A percentile compares a stretch with the other conserved stretches of the same genome.
These are phyloP conservation scores for Vanrija pseudolonga DNA, from an alignment of 1,284 basidiomycete species.

Conservation along the genomic window DNA sequence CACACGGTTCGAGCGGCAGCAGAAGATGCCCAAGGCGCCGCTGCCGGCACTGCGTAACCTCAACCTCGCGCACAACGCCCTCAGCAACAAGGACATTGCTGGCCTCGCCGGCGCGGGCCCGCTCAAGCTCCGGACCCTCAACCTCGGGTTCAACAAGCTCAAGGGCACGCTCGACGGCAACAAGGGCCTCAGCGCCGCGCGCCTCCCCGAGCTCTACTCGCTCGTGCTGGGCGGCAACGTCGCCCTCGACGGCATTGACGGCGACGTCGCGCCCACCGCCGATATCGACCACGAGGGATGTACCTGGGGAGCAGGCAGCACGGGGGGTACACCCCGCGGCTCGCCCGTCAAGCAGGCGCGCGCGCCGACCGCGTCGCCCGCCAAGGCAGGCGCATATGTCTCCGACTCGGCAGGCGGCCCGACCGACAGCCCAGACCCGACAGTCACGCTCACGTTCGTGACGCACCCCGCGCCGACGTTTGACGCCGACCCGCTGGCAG, in stretches of 20 bases:
- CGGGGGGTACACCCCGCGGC: background rate
- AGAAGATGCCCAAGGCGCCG: slow-evolving; percentile 19
- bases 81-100: slow-evolving; percentile 24
- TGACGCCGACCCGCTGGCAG: slow-evolving; percentile 38
- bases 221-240: slow-evolving; percentile 29
- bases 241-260: slow-evolving; percentile 21
- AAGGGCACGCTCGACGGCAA: slow-evolving; percentile 25
- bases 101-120: slow-evolving; percentile 15
- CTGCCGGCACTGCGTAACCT: slow-evolving; percentile 33
- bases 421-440: slow-evolving; percentile 26
- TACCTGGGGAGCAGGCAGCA: slow-evolving; percentile 2
- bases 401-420: slow-evolving; percentile 9
- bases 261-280: slow-evolving; percentile 17
- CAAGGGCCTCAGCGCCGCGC: slow-evolving; percentile 15
- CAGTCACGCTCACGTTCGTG: slow-evolving; percentile 32
- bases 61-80: slow-evolving; percentile 33
- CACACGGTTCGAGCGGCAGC: slow-evolving; percentile 35
- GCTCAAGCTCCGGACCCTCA: slow-evolving; percentile 27
- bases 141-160: slow-evolving; percentile 33
- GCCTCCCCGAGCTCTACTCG: slow-evolving; percentile 27
- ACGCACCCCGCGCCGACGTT: slow-evolving; percentile 42
- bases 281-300: slow-evolving; percentile 34
- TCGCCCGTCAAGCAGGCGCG: background rate
- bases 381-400: slow-evolving; percentile 3
- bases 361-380: background rate